Evolutionary conservation across 192 early-diverging fungal species (phyloP), one percentile per base, ranked within the genome.

Genomic region (Mortierella alpina): DNA sequence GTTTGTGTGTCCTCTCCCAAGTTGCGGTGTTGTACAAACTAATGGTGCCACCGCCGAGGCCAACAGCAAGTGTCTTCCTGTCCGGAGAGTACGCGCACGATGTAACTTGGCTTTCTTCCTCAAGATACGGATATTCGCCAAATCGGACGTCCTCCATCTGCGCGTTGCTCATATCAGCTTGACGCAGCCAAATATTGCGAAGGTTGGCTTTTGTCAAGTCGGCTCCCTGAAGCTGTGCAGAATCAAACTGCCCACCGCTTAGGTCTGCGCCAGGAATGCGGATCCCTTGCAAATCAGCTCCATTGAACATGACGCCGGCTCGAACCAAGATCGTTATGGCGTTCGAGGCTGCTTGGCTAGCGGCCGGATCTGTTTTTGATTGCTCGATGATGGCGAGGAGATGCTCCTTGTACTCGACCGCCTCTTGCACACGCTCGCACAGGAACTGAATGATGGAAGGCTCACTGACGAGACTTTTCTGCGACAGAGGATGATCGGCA

Each of bases 191-290:
- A 20, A 44, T 15, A 9, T 22, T 47, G 12, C 42, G 17, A 62
- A 62, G 45, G 18, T 6, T 47, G 42, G 44, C n/a, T 17, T 22
- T 22, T 1, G 44, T 20, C 14, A 68, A 20, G 44, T 68, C 55
- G 0, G 54, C 66, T 48, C 53, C 66, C 58, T 56, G 13, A 5
- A 68, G 18, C 15, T 12, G 40, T 9, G 11, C 65, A 54, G 59
- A 60, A 60, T 60, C 59, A 45, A 60, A 60, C 5, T 4, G 39
- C 8, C 63, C 63, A 20, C 51, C 41, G 8, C 52, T 55, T 11
- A 66, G n/a, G 45, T 66, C 64, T 4, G 64, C 64, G 4, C 52
- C 52, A 17, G 52, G 64, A 66, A 66, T 66, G 5, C 39, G 51
- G 41, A 66, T 42, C 3, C 64, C 50, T 20, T 18, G 6, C 14